Base-by-base conservation (phyloP, 1,139 yeast species). In the Saccharomycopsis hybrid region DNA sequence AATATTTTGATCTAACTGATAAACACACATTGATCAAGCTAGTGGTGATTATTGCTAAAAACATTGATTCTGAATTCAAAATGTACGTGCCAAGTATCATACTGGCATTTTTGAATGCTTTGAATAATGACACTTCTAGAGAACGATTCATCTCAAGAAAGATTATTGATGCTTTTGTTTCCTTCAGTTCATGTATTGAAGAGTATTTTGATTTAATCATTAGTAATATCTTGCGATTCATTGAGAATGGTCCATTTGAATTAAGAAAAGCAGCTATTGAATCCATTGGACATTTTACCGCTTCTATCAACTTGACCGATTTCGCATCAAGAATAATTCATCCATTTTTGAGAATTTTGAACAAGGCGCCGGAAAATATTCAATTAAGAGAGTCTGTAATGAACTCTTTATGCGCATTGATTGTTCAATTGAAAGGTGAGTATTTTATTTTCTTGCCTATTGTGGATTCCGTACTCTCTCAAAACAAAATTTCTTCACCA, bases 261-360 rank as follows among this genome's bases (percentile, higher is more conserved):
- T 72, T 90, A 44, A 71, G 90, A 51, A 77, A 76, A 52, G 81
- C 88, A 33, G 90, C 97, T 0, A 83, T 94, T 51, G 86, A 85
- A 51, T 81, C 96, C 0, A 72, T 92, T 40, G 97, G 97, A 1
- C 83, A 86, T 59, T 66, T 94, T 29, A 82, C 96, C 1, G 80
- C 80, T 58, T 77, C 74, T 41, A 85, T 90, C 2, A 77, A 82
- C 57, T 69, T 94, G 53, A 82, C 80, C 53, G 97, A 92, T 59
- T 85, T 89, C 89, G 84, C 96, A 0, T 85, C 97, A 1, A 72
- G 96, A 57, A 86, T 92, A 43, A 78, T 94, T 33, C 97, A 92
- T 59, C 95, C 97, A 0, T 66, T 94, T 18, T 68, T 90, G 8
- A 69, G 97, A 51, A 84, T 89, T 0, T 68, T 92, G 44, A 72